A percentile compares a stretch with the other conserved stretches of the same genome.
Evolutionary conservation across 164 flowering plant genomes (phyloP).

Genomic region (Umbellularia californica): DNA sequence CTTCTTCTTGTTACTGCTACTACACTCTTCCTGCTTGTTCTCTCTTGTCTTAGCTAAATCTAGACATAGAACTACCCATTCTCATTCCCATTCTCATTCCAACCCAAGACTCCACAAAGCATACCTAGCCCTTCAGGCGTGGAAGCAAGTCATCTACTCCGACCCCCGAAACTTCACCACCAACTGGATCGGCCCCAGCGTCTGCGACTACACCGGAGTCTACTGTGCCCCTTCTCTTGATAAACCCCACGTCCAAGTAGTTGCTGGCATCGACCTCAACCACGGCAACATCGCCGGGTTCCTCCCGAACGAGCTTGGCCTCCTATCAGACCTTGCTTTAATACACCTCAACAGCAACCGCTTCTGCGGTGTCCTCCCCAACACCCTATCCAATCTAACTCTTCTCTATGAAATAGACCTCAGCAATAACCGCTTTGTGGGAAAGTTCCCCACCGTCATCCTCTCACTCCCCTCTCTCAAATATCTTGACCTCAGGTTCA

Average conservation of each 20-base stretch:
- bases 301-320: slow-evolving; percentile 63
- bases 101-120: slow-evolving; percentile 58
- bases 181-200: slow-evolving; percentile 67
- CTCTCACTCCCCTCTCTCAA: slow-evolving; percentile 53
- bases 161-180: slow-evolving; percentile 66
- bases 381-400: slow-evolving; percentile 39
- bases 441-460: slow-evolving; percentile 58
- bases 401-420: slow-evolving; percentile 73
- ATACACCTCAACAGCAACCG: slow-evolving; percentile 72
- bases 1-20: slow-evolving; percentile 29
- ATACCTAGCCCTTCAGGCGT: slow-evolving; percentile 65
- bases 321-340: slow-evolving; percentile 65
- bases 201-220: slow-evolving; percentile 59
- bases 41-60: slow-evolving; percentile 25
- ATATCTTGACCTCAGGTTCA: slow-evolving; percentile 71
- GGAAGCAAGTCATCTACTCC: slow-evolving; percentile 72
- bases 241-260: slow-evolving; percentile 36
- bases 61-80: slow-evolving; percentile 20
- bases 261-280: slow-evolving; percentile 80
- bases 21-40: slow-evolving; percentile 22
- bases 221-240: slow-evolving; percentile 46
- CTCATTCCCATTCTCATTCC: slow-evolving; percentile 14
- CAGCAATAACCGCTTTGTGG: slow-evolving; percentile 73
- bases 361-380: slow-evolving; percentile 70
- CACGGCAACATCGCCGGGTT: slow-evolving; percentile 55